phyloP scores from a whole-genome alignment of 2,329 filamentous ascomycete genomes.

The Sporothrix inflata region DNA sequence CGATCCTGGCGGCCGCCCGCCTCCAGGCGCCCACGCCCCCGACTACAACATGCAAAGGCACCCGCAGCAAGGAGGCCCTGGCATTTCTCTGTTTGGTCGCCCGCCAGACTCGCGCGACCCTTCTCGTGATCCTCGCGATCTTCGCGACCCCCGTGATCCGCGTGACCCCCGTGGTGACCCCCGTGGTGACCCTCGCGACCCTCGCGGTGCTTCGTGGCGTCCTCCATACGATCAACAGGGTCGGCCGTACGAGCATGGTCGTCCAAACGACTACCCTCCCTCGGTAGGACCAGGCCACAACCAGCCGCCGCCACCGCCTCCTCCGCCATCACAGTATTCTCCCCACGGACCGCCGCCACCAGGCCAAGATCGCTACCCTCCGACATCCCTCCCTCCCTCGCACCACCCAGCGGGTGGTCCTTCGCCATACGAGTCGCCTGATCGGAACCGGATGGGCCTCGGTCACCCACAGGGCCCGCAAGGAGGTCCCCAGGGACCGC shows the following conservation, averaged over 20 bases:
- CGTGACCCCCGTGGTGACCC: slow-evolving; percentile 33
- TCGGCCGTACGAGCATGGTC: slow-evolving; percentile 46
- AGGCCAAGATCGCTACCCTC: slow-evolving; percentile 47
- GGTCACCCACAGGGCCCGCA: slow-evolving; percentile 35
- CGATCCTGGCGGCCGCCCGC: slow-evolving; percentile 42
- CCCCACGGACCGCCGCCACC: slow-evolving; percentile 43
- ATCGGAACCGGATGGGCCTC: slow-evolving; percentile 50
- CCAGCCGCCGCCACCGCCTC: neutral
- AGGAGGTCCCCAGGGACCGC: slow-evolving; percentile 34
- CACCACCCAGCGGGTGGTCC: slow-evolving; percentile 43
- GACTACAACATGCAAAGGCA: slow-evolving; percentile 48
- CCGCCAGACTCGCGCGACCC: slow-evolving; percentile 38
- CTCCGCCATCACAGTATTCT: slow-evolving; percentile 43
- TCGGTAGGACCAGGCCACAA: slow-evolving; percentile 38
- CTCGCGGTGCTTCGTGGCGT: slow-evolving; percentile 40
- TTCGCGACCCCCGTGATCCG: slow-evolving; percentile 26
- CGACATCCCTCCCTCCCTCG: slow-evolving; percentile 36
- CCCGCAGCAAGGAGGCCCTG: slow-evolving; percentile 30
- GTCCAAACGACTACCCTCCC: slow-evolving; percentile 50
- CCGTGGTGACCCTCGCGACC: slow-evolving; percentile 45
- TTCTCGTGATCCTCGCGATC: slow-evolving; percentile 2
- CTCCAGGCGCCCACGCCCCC: slow-evolving; percentile 42
- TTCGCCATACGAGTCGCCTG: slow-evolving; percentile 53
- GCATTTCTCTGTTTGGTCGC: slow-evolving; percentile 48
- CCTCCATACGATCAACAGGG: slow-evolving; percentile 49